Percentiles rank a stretch among this genome's conserved stretches.
phyloP scores from a whole-genome alignment of 2,329 filamentous ascomycete species.

The Ilyonectria mors-panacis region DNA sequence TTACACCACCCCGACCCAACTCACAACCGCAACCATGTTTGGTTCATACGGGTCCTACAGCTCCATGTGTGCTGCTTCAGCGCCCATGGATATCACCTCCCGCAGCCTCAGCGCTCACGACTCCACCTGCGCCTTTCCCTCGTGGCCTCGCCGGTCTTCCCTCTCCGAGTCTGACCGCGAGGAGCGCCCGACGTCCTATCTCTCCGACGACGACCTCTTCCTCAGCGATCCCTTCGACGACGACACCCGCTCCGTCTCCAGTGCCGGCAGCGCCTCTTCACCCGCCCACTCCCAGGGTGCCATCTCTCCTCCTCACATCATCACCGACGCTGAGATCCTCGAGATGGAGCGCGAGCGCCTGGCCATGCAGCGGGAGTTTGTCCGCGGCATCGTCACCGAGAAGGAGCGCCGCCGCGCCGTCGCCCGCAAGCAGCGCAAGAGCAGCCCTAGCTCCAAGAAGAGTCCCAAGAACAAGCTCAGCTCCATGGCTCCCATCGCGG shows the following conservation, averaged over 20 bases:
- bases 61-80: slow-evolving; percentile 60
- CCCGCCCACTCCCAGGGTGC: slow-evolving; percentile 43
- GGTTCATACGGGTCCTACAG: slow-evolving; percentile 66
- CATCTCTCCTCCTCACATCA: slow-evolving; percentile 54
- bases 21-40: slow-evolving; percentile 59
- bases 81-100: slow-evolving; percentile 63
- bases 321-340: slow-evolving; percentile 64
- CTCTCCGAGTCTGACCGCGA: slow-evolving; percentile 60
- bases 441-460: slow-evolving; percentile 63
- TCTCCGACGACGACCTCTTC: slow-evolving; percentile 76
- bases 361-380: slow-evolving; percentile 65
- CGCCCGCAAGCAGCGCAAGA: slow-evolving; percentile 55
- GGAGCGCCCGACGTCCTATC: slow-evolving; percentile 67
- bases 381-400: slow-evolving; percentile 66
- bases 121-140: slow-evolving; percentile 69
- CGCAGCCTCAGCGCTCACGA: slow-evolving; percentile 59
- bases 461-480: slow-evolving; percentile 63
- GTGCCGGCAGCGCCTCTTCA: slow-evolving; percentile 59
- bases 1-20: slow-evolving; percentile 38
- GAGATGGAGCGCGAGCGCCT: slow-evolving; percentile 66
- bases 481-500: slow-evolving; percentile 68
- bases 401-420: slow-evolving; percentile 67
- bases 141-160: slow-evolving; percentile 70
- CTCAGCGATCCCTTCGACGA: slow-evolving; percentile 66
- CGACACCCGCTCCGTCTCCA: slow-evolving; percentile 64